phyloP scores from a whole-genome alignment of 495 filamentous ascomycete species.

The Aspergillus sclerotiicarbonarius region DNA sequence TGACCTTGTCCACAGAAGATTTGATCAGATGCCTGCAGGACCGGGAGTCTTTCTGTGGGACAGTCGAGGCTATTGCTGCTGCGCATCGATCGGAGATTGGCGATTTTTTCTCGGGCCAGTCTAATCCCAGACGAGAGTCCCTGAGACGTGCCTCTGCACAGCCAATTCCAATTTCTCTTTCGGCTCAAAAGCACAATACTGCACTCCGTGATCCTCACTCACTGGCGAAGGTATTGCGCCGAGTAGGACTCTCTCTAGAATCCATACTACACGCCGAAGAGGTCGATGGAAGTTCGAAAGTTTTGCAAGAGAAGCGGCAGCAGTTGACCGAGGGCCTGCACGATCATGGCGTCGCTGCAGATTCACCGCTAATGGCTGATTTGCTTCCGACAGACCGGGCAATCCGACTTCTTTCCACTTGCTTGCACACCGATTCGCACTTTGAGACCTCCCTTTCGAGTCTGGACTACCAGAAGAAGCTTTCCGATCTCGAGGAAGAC shows the following conservation, averaged over 20 bases:
- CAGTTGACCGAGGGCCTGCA: constrained; percentile 28
- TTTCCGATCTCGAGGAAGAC: constrained; percentile 31
- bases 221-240: constrained; percentile 38
- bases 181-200: constrained; percentile 15
- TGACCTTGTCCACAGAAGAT: constrained; percentile 35
- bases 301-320: constrained; percentile 31
- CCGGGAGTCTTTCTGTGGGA: constrained; percentile 38
- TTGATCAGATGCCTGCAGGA: constrained; percentile 29
- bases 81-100: constrained; percentile 35
- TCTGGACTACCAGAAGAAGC: constrained; percentile 21
- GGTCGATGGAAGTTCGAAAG: constrained; percentile 18
- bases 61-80: constrained; percentile 32
- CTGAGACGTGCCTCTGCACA: constrained; percentile 31
- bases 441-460: constrained; percentile 32
- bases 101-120: constrained; percentile 20
- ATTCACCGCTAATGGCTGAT: constrained; percentile 31
- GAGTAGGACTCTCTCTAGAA: constrained; percentile 35
- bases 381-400: constrained; percentile 32
- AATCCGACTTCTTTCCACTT: constrained; percentile 31
- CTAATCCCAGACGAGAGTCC: constrained; percentile 31
- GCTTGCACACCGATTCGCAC: constrained; percentile 32
- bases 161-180: constrained; percentile 15
- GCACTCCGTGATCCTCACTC: constrained; percentile 25
- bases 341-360: constrained; percentile 27
- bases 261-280: constrained; percentile 28